These are phyloP conservation scores for Stellera chamaejasme DNA, from an alignment of 345 rosid species.

Conservation along the genomic window DNA sequence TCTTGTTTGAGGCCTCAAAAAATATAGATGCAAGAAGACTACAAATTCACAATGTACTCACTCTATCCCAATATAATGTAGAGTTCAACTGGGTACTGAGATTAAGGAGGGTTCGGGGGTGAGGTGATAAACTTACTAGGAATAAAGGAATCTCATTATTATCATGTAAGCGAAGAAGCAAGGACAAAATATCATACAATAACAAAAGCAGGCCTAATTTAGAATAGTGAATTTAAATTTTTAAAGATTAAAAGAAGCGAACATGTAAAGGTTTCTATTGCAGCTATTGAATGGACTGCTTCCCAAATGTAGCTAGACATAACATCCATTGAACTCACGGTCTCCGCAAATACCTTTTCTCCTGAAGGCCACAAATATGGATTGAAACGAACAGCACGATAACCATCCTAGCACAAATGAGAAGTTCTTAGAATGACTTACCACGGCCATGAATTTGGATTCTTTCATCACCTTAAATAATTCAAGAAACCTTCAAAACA, in stretches of 20 bases:
- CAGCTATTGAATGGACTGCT: neutral
- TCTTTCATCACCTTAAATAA: conserved; percentile 1
- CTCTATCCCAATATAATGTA: too few relatives aligned
- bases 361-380: conserved; percentile 88
- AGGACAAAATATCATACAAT: too few relatives aligned
- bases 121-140: too few relatives aligned
- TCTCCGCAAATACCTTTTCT: conserved; percentile 44
- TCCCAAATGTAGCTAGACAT: too few relatives aligned
- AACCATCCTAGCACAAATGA: conserved; percentile 57
- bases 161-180: too few relatives aligned
- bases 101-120: too few relatives aligned
- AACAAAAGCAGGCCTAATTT: too few relatives aligned
- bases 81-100: too few relatives aligned
- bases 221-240: neutral
- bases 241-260: neutral
- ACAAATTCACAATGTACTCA: too few relatives aligned
- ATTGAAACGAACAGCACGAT: conserved; percentile 85
- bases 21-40: conserved; percentile 7
- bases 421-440: conserved; percentile 14
- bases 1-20: neutral
- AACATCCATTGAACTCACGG: too few relatives aligned
- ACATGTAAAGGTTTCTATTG: conserved; percentile 2
- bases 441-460: neutral
- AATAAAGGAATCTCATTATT: too few relatives aligned
- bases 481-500: conserved; percentile 48